A percentile compares a stretch with the other conserved stretches of the same genome.
phyloP scores from a whole-genome alignment of 2,329 filamentous ascomycete species.

The Mycosphaerella arachidis region DNA sequence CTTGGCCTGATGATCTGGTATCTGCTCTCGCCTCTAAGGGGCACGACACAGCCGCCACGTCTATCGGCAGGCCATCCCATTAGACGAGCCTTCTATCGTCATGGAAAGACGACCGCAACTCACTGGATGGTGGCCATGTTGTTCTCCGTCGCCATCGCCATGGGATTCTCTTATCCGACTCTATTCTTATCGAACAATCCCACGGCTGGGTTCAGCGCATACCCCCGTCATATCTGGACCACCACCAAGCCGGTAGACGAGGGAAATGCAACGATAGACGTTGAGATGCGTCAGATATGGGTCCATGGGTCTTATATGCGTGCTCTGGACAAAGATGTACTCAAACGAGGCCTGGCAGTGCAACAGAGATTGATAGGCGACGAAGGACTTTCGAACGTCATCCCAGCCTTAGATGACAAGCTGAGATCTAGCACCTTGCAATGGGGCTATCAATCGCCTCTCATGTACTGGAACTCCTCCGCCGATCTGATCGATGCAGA shows the following conservation, averaged over 20 bases:
- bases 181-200: constrained; percentile 70
- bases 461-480: constrained; percentile 74
- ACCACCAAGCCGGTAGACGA: constrained; percentile 33
- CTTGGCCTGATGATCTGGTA: constrained; percentile 36
- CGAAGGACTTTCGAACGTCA: constrained; percentile 19
- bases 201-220: constrained; percentile 63
- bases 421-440: constrained; percentile 40
- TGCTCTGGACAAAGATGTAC: constrained; percentile 61
- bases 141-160: constrained; percentile 66
- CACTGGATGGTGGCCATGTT: constrained; percentile 72
- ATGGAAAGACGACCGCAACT: constrained; percentile 65
- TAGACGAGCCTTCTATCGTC: constrained; percentile 60
- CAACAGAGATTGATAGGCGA: constrained; percentile 65
- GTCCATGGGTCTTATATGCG: constrained; percentile 77
- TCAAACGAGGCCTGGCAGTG: constrained; percentile 63
- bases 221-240: constrained; percentile 79
- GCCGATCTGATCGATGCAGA: constrained; percentile 57
- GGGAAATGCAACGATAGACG: constrained; percentile 53
- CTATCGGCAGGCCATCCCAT: constrained; percentile 62
- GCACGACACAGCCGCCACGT: constrained; percentile 69
- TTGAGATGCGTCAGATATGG: constrained; percentile 80
- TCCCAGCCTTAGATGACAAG: constrained; percentile 23
- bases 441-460: constrained; percentile 78
- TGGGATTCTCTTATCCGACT: constrained; percentile 68
- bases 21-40: constrained; percentile 69